These are phyloP conservation scores for Aspergillus versicolor DNA, from an alignment of 2,329 filamentous ascomycete species.

Conservation along the genomic window DNA sequence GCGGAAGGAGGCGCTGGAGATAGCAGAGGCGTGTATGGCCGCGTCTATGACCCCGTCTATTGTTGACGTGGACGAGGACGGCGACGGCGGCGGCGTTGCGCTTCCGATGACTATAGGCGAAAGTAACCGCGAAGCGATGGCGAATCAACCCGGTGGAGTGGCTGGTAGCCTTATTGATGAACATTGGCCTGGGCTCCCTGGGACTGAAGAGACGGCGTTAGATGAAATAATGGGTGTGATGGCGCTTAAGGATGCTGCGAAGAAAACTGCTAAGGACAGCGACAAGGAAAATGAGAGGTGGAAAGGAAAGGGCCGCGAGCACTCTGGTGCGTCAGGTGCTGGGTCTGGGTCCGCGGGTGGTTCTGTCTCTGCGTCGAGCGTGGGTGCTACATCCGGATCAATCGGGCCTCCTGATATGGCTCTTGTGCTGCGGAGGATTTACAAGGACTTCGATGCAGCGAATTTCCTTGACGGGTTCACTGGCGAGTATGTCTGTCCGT, in stretches of 20 bases:
- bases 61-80: constrained; percentile 7
- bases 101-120: constrained; percentile 6
- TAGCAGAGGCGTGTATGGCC: constrained; percentile 1
- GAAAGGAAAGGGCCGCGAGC: constrained; percentile 8
- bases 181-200: constrained; percentile 24
- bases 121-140: constrained; percentile 18
- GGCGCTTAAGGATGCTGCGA: constrained; percentile 15
- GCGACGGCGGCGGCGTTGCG: constrained; percentile 26
- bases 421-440: constrained; percentile 15
- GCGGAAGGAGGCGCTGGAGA: constrained; percentile 34
- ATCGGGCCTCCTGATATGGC: constrained; percentile 2
- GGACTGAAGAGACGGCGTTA: neutral
- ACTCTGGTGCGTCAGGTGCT: neutral
- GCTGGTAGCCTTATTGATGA: constrained; percentile 11
- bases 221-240: constrained; percentile 19
- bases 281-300: neutral
- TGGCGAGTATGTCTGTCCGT: constrained; percentile 36
- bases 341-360: neutral
- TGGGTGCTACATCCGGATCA: neutral
- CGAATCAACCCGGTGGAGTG: constrained; percentile 16
- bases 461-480: constrained; percentile 31
- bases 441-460: constrained; percentile 27
- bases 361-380: neutral
- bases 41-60: neutral
- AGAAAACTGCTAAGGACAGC: neutral